Percentiles rank a stretch among this genome's conserved stretches.
phyloP scores from a whole-genome alignment of 2,329 filamentous ascomycete genomes.

The Immersiporthe knoxdaviesiana region DNA sequence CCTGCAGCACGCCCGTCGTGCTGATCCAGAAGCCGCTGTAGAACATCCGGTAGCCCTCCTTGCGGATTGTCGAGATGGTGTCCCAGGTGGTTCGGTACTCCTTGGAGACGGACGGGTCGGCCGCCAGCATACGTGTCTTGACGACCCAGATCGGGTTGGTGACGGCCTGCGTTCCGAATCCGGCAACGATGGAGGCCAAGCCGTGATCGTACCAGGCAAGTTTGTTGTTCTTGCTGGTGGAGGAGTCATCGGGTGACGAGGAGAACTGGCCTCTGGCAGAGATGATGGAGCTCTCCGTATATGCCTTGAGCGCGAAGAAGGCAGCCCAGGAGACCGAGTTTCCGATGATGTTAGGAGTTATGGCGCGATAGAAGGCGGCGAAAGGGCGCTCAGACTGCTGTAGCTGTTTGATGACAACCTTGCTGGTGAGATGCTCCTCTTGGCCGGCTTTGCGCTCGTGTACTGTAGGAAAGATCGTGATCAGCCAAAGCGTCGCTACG shows the following conservation, averaged over 20 bases:
- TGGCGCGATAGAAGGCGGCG: slow-evolving; percentile 80
- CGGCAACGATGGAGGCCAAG: slow-evolving; percentile 70
- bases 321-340: slow-evolving; percentile 89
- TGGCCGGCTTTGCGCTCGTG: slow-evolving; percentile 48
- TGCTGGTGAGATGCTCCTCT: slow-evolving; percentile 48
- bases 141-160: slow-evolving; percentile 99
- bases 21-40: slow-evolving; percentile 86
- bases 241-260: slow-evolving; percentile 16
- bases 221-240: slow-evolving; percentile 27
- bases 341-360: slow-evolving; percentile 87
- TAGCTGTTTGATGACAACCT: slow-evolving; percentile 56
- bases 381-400: slow-evolving; percentile 58
- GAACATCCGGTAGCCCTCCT: slow-evolving; percentile 78
- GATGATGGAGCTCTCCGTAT: slow-evolving; percentile 53
- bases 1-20: slow-evolving; percentile 85
- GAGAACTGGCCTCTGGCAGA: slow-evolving; percentile 36
- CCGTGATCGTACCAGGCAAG: slow-evolving; percentile 77
- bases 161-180: slow-evolving; percentile 75
- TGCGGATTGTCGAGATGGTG: slow-evolving; percentile 67
- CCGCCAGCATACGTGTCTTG: slow-evolving; percentile 95
- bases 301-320: slow-evolving; percentile 81
- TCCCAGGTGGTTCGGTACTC: slow-evolving; percentile 80
- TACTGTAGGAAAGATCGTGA: slow-evolving; percentile 42
- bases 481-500: not conserved
- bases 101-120: slow-evolving; percentile 71